Conservation (phyloP, 169 alveolate species). For the Eimeria maxima region DNA sequence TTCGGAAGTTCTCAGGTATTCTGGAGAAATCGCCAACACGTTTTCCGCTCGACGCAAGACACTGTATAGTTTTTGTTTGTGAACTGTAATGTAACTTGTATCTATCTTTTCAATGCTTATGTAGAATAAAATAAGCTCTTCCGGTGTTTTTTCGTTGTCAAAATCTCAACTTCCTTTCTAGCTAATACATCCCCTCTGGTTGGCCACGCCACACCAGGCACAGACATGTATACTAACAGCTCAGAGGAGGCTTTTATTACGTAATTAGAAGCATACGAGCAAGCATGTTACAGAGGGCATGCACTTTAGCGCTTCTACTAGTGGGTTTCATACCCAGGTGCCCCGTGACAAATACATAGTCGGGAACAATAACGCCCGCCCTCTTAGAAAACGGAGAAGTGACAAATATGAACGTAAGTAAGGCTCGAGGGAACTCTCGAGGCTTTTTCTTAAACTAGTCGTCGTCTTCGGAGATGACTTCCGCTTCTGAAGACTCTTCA, state of each 20-base stretch:
- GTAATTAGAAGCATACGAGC: not conserved
- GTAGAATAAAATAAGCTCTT: not conserved
- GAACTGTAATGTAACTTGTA: no score
- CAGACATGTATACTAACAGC: not conserved
- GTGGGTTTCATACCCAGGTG: not conserved
- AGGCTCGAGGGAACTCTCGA: not conserved
- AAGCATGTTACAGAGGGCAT: not conserved
- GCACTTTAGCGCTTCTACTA: not conserved
- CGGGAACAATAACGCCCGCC: not conserved
- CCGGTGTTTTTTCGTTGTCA: not conserved
- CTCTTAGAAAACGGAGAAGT: not conserved
- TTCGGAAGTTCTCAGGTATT: slow-evolving; percentile 24
- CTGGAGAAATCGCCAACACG: slow-evolving; percentile 42
- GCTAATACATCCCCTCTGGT: not conserved
- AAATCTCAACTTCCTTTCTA: not conserved
- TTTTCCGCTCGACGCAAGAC: not conserved
- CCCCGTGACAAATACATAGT: not conserved
- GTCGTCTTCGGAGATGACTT: slow-evolving; percentile 37
- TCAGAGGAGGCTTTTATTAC: slow-evolving; percentile 1
- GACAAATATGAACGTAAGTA: not conserved
- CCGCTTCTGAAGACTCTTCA: slow-evolving; percentile 57
- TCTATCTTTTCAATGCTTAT: not conserved
- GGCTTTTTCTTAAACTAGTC: slow-evolving; percentile 30
- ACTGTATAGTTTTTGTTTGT: not conserved
- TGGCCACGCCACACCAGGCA: not conserved